These are phyloP conservation scores for Chlorella sp. DNA, from an alignment of 139 green algal species.

Conservation along the genomic window DNA sequence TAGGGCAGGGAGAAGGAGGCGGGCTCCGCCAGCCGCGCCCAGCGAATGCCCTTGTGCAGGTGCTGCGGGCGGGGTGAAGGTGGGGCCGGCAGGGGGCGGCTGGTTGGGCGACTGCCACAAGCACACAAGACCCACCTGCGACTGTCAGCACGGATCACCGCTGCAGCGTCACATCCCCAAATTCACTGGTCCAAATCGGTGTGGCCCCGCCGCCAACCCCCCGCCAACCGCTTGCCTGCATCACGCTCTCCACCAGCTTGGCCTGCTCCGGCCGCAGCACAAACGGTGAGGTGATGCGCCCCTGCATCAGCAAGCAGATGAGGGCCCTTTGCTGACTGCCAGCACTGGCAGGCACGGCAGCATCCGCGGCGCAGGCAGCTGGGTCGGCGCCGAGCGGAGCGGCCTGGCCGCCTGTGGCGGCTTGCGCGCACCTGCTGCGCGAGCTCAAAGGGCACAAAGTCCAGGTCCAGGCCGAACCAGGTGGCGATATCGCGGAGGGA, in stretches of 20 bases:
- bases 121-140: not conserved
- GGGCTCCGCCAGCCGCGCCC: conserved; percentile 20
- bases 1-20: conserved; percentile 29
- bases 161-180: not conserved
- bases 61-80: conserved; percentile 3
- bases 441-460: conserved; percentile 10
- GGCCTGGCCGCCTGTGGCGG: not conserved
- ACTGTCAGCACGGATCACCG: not conserved
- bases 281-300: conserved; percentile 12
- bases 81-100: not conserved
- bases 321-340: not conserved
- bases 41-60: conserved; percentile 21
- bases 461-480: conserved; percentile 27
- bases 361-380: too few relatives aligned
- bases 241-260: conserved; percentile 19
- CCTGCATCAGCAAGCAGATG: not conserved
- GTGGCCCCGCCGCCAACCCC: not conserved
- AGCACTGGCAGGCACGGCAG: not conserved
- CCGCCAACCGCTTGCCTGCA: not conserved
- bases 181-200: not conserved
- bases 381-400: not conserved
- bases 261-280: conserved; percentile 20
- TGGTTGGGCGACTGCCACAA: not conserved
- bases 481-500: not conserved
- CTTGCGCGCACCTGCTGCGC: not conserved